Evolutionary conservation across 371 early-diverging fungal species (phyloP).

Genomic region (Mucor saturninus): DNA sequence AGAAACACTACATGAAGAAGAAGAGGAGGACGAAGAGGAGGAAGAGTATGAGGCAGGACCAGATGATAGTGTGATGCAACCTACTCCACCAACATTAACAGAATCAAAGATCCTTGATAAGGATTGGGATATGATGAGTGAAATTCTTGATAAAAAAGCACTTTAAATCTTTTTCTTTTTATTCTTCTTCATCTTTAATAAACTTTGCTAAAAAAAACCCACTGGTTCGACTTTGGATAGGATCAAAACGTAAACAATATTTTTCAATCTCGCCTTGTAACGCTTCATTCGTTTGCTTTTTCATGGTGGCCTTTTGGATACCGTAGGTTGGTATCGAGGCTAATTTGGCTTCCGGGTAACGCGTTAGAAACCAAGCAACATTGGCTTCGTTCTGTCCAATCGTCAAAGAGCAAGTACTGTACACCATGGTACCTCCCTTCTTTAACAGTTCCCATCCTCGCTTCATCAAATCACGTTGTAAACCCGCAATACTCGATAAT

Average conservation of each 20-base stretch:
- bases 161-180: background rate
- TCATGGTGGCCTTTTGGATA: conserved; percentile 44
- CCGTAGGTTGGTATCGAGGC: conserved; percentile 52
- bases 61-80: conserved; percentile 24
- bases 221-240: conserved; percentile 67
- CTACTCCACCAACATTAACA: background rate
- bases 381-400: conserved; percentile 84
- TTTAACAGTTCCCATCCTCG: conserved; percentile 75
- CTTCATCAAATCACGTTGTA: conserved; percentile 65
- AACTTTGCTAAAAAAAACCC: conserved; percentile 80
- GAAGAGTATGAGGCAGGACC: conserved; percentile 23
- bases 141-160: conserved; percentile 22
- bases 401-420: conserved; percentile 86
- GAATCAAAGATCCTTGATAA: conserved; percentile 25
- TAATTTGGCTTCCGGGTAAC: conserved; percentile 50
- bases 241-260: conserved; percentile 67
- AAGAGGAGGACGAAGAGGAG: conserved; percentile 14
- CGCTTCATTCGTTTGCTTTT: conserved; percentile 59
- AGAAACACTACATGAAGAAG: conserved; percentile 4
- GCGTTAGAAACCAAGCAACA: conserved; percentile 72
- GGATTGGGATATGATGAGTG: conserved; percentile 34
- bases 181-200: conserved; percentile 39
- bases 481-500: conserved; percentile 45
- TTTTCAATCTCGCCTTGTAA: conserved; percentile 29
- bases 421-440: conserved; percentile 80